A percentile compares a stretch with the other conserved stretches of the same genome.
Conservation (phyloP, 2,329 filamentous ascomycete genomes). For the Corinectria fuckeliana region DNA sequence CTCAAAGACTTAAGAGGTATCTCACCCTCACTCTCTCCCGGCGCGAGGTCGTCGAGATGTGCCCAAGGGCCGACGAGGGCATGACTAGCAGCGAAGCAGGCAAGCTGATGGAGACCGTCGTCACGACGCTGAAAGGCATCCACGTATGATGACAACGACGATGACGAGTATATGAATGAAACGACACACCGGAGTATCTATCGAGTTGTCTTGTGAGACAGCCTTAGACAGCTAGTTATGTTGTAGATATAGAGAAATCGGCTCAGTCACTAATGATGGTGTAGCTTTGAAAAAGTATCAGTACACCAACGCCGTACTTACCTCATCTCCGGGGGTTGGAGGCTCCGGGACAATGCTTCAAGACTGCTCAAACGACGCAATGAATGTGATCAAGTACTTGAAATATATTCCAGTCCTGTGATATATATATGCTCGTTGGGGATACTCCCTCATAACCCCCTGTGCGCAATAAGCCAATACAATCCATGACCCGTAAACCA, state of each 20-base stretch:
- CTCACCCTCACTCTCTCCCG: not conserved
- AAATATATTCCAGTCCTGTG: slow-evolving; percentile 33
- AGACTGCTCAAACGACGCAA: not conserved
- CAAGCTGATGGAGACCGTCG: slow-evolving; percentile 51
- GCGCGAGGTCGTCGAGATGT: slow-evolving; percentile 50
- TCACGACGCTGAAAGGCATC: slow-evolving; percentile 49
- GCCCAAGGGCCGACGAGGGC: slow-evolving; percentile 47
- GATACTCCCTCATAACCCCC: slow-evolving; percentile 12
- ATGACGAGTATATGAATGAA: not conserved
- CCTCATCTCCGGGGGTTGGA: too few species aligned
- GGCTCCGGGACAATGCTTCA: too few species aligned
- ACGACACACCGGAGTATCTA: not conserved
- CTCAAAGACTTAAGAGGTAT: slow-evolving; percentile 50
- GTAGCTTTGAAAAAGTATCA: too few species aligned
- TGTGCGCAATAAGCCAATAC: slow-evolving; percentile 21
- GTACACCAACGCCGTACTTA: too few species aligned
- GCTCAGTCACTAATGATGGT: too few species aligned
- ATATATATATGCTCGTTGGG: slow-evolving; percentile 26
- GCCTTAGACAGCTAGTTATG: not conserved
- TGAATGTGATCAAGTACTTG: slow-evolving; percentile 7
- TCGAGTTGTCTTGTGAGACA: too few species aligned
- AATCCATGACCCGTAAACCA: slow-evolving; percentile 27
- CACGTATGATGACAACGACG: slow-evolving; percentile 32
- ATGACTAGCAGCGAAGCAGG: slow-evolving; percentile 46
- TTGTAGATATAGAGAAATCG: too few species aligned